Base-by-base conservation (phyloP, 73 alveolate species). In the Halteria grandinella region DNA sequence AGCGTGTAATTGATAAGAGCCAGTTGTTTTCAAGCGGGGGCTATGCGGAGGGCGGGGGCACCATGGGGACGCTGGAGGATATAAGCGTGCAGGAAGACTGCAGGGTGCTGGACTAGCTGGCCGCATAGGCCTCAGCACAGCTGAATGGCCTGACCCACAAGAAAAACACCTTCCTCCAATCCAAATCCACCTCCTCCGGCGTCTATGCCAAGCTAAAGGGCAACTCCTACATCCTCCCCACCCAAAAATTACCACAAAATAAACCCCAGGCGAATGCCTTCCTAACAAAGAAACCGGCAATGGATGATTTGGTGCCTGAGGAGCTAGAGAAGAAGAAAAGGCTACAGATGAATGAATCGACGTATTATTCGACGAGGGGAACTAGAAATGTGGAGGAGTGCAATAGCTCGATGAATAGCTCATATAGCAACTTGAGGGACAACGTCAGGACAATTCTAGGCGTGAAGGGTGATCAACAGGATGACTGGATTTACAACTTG, bases 401-500 rank as follows among this genome's bases (percentile, higher is more conserved):
- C 11, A 62, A 45, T 10, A 54, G 53, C 11, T 8, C 48, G 25
- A n/a, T 23, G 17, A 60, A n/a, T 39, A 70, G 11, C 36, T 70
- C 28, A 15, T 49, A 50, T 57, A 3, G 69, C 4, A n/a, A 32
- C 48, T 31, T 77, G 39, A 57, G 63, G 27, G 23, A 62, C 21
- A 85, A 86, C 50, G 87, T 87, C 20, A 72, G 79, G 27, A 53
- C 69, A 10, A 69, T 87, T 15, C 71, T 87, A 25, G 95, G 95
- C 28, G 91, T 87, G 39, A 85, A 79, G 71, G 72, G n/a, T n/a
- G n/a, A n/a, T n/a, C 75, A 82, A 54, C 60, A 91, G 50, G 96
- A 94, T 77, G 98, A 94, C 70, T 94, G 98, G 97, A 91, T 94
- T 24, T 88, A 77, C 79, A 81, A 85, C 55, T 79, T 91, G 29